These are phyloP conservation scores for Cytospora mali DNA, from an alignment of 2,329 filamentous ascomycete genomes.

Conservation along the genomic window DNA sequence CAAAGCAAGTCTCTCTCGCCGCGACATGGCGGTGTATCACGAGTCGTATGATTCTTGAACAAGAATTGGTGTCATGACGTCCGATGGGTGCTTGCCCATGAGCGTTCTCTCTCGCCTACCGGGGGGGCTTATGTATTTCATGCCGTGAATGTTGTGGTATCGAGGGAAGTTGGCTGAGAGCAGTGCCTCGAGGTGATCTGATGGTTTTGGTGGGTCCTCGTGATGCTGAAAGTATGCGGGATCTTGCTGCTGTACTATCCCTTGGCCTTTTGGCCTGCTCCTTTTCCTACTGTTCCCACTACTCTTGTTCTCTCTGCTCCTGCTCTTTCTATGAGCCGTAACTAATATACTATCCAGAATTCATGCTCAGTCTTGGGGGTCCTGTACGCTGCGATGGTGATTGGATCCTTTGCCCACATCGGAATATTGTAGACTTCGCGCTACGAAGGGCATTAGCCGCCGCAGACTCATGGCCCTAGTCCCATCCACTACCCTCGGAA, in stretches of 20 bases:
- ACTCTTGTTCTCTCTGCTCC: background rate
- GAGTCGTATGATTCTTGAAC: background rate
- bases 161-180: conserved; percentile 11
- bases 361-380: background rate
- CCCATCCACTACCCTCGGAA: background rate
- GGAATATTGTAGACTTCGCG: background rate
- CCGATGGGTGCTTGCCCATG: conserved; percentile 2
- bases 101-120: conserved; percentile 16
- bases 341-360: background rate
- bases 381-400: background rate
- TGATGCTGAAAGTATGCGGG: background rate
- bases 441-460: background rate
- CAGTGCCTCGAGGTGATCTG: background rate
- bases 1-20: background rate
- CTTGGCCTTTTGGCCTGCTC: background rate
- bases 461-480: background rate
- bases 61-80: background rate
- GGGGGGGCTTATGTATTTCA: conserved; percentile 13
- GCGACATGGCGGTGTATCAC: background rate
- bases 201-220: background rate
- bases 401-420: background rate
- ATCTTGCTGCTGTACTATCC: background rate
- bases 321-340: background rate
- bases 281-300: background rate
- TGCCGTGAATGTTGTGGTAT: background rate